Evolutionary conservation across 108 stramenopile species (phyloP), one percentile per base, ranked within the genome.

Genomic region (Pseudonitzschia pungens): DNA sequence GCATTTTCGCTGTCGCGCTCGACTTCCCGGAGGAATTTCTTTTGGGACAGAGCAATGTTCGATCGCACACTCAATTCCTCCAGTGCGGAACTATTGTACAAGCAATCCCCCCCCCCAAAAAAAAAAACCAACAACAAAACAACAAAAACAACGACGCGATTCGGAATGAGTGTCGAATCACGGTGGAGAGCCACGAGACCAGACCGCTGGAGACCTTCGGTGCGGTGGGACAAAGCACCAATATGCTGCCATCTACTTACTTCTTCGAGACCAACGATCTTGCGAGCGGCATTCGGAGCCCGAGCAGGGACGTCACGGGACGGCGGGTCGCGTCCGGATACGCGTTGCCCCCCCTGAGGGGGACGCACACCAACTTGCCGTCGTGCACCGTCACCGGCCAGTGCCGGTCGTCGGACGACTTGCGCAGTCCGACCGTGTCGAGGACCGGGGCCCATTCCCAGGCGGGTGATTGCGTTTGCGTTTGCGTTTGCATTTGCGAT

Each of bases 311-410:
- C 14, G 94, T 88, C 22, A 92, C 78, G 0, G 91, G 94, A 65
- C 87, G 78, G n/a, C 90, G 84, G 21, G 76, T 77, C 36, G 90
- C 87, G 71, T 92, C 91, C 24, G 94, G 94, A 71, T 89, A 80
- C 42, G 87, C 77, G 50, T 81, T 88, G 5, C 91, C 90, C 29
- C 91, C 94, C 65, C 89, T 90, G 52, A 95, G 77, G 12, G 84
- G 94, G 12, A 92, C 86, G 64, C 86, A 90, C 33, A 92, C 74
- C 31, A 95, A 70, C 67, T 87, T 91, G 27, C 91, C 91, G 65
- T 90, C 88, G 57, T 86, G 74, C 41, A 90, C 86, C 53, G 87
- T 84, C 3, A 92, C 77, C 11, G 94, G 92, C 90, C 91, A 92
- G 57, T 84, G 89, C 8, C 62, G 68, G 72, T 95, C 94, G 63